Conservation (phyloP, 768 basidiomycete genomes). For the Leccinellum luteum region DNA sequence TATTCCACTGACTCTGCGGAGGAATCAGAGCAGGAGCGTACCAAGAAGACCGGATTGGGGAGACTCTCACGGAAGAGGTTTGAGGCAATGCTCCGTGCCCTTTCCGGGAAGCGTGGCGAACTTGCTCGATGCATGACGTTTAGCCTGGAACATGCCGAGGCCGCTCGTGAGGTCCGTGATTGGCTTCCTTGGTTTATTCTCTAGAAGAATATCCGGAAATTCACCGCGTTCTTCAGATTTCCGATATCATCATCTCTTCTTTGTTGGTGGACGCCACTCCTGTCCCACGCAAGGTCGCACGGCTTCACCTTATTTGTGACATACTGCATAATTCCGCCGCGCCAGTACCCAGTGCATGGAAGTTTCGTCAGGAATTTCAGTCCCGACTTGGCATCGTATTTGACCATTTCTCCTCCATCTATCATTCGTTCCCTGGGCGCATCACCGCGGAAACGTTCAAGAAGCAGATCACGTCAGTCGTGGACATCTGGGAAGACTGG, state of each 20-base stretch:
- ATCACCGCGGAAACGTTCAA: slow-evolving; percentile 97
- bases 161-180: slow-evolving; percentile 76
- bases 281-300: slow-evolving; percentile 95
- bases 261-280: slow-evolving; percentile 88
- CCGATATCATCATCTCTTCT: slow-evolving; percentile 87
- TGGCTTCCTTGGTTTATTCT: background rate
- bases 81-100: slow-evolving; percentile 83
- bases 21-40: slow-evolving; percentile 85
- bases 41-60: slow-evolving; percentile 74
- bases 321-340: slow-evolving; percentile 97
- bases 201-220: background rate
- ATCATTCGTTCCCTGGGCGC: slow-evolving; percentile 92
- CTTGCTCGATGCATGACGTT: slow-evolving; percentile 97
- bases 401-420: slow-evolving; percentile 91
- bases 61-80: slow-evolving; percentile 79
- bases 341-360: slow-evolving; percentile 94
- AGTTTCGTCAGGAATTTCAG: slow-evolving; percentile 94
- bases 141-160: slow-evolving; percentile 93
- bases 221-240: slow-evolving; percentile 52
- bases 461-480: slow-evolving; percentile 81
- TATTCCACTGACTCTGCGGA: slow-evolving; percentile 94
- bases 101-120: slow-evolving; percentile 85
- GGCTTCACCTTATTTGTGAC: slow-evolving; percentile 94
- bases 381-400: slow-evolving; percentile 89
- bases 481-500: slow-evolving; percentile 99